Evolutionary conservation across 2,329 filamentous ascomycete species (phyloP), one percentile per base, ranked within the genome.

Genomic region (Alternaria alternata): DNA sequence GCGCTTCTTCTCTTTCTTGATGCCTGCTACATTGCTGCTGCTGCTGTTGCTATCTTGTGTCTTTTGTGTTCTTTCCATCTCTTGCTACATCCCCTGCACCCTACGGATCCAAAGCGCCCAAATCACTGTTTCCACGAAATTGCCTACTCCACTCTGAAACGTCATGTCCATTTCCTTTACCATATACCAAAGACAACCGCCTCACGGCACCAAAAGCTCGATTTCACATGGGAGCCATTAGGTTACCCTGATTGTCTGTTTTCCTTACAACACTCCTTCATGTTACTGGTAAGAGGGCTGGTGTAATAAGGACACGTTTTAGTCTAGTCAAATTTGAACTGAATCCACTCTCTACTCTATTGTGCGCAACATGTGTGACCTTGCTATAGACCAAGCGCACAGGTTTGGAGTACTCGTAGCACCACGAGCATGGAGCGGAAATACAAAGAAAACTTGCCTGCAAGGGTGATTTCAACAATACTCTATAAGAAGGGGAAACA

Each of bases 121-220:
- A 1, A 36, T 52, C 9, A 41, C 38, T 43, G 22, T 36, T 36
- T 11, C 26, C 18, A 6, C 16, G 20, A 38, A 28, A 38, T 51
- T 39, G 48, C 48, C n/a, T 11, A 16, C 4, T 22, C n/a, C 5
- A 12, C 24, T 26, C 22, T 11, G 8, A 39, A 18, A 34, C 16
- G 18, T n/a, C 4, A 11, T 22, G 18, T 34, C 11, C 8, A 39
- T 39, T 30, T 3, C 20, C 22, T 34, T 18, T 48, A 5, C 16
- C 22, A 43, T 51, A 59, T 59, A 55, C 57, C 51, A 55, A 59
- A 59, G 57, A 59, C 52, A 59, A 46, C 12, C 57, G 57, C 57
- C 57, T 55, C 57, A 30, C 51, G 51, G 57, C 57, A 43, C 39
- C 41, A 57, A 55, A 59, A 52, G 52, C 24, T 28, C 20, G 32